Evolutionary conservation across 2,329 filamentous ascomycete genomes (phyloP), one percentile per base, ranked within the genome.

Genomic region (Fusarium verticillioides): DNA sequence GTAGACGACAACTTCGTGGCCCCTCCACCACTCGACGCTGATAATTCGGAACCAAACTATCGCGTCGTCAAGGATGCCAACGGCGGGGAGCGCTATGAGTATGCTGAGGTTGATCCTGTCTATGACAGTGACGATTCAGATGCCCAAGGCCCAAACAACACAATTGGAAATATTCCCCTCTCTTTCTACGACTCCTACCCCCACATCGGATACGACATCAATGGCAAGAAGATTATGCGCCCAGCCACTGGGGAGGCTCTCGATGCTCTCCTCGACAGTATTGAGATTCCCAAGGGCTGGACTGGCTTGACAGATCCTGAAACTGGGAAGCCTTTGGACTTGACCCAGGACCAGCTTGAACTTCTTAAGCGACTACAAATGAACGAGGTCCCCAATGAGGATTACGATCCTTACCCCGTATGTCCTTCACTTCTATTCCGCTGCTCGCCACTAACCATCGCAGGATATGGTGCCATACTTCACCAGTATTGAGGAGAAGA

Each of bases 171-270:
- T 80, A 99, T 99, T 68, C 94, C 95, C 9, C 85, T 98, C 56
- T 93, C 93, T 7, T 98, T 97, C 84, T 99, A 99, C 85, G 96
- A 99, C 82, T 93, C 94, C 40, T 99, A 98, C 81, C 96, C 96
- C 57, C 96, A 99, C 81, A 98, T 99, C 80, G 96, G 96, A 67
- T 99, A 99, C 84, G 94, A 98, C 78, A 98, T 99, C 85, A 97
- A 99, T 82, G 96, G 96, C 82, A 98, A 97, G 88, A 97, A 94
- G 83, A 97, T 99, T 73, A 94, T 97, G 91, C 93, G 96, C 59
- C 96, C 96, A 11, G 96, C 97, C 8, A 96, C 95, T 76, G 96
- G 96, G 59, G 93, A 97, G 81, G 96, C 96, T 40, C 85, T 99
- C 37, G 96, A 99, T 85, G 94, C 95, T 18, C 87, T 99, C 47